Conservation (phyloP, 257 asterid genomes). For the Solanum ossicruentum region DNA sequence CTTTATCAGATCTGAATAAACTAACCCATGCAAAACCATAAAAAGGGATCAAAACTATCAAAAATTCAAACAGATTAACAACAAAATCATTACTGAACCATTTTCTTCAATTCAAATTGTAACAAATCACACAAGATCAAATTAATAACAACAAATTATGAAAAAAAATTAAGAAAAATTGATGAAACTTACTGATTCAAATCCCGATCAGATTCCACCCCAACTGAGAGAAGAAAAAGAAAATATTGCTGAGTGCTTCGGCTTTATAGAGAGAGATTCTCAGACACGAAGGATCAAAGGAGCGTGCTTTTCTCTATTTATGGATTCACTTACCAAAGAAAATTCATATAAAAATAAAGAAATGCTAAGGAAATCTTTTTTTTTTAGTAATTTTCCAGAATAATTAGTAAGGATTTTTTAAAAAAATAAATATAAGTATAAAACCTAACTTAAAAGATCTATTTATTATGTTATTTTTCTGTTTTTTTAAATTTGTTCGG, state of each 20-base stretch:
- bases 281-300: not conserved
- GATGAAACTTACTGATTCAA: constrained; percentile 11
- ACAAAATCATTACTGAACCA: not conserved
- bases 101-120: not conserved
- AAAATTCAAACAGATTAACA: not conserved
- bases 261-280: not conserved
- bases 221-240: not conserved
- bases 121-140: not conserved
- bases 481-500: too few relatives aligned
- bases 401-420: too few relatives aligned
- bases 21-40: not conserved
- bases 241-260: not conserved
- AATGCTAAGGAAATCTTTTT: not conserved
- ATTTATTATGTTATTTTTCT: too few relatives aligned
- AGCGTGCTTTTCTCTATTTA: not conserved
- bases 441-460: too few relatives aligned
- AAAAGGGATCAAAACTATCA: not conserved
- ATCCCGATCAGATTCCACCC: constrained; percentile 10
- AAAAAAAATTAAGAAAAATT: not conserved
- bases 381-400: too few relatives aligned
- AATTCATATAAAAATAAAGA: not conserved
- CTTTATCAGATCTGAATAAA: not conserved
- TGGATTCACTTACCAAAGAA: not conserved
- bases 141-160: not conserved
- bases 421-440: too few relatives aligned